Evolutionary conservation across 306 rosid genomes (phyloP).

Genomic region (Sophora flavescens): DNA sequence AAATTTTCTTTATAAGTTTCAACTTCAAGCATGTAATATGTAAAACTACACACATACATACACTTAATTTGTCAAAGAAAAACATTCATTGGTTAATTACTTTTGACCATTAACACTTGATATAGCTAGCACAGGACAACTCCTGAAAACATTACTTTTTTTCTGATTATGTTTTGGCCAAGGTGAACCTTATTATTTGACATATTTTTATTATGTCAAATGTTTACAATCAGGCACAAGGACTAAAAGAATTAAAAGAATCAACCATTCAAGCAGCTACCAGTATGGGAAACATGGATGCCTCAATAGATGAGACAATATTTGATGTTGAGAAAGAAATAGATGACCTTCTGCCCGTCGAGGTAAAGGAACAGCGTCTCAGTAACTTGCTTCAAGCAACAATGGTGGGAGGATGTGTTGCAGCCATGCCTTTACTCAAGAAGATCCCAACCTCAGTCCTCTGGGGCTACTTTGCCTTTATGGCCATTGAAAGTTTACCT

Average conservation of each 20-base stretch:
- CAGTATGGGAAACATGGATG: slow-evolving; percentile 80
- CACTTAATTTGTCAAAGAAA: background rate
- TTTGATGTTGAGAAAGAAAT: slow-evolving; percentile 95
- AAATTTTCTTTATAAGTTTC: background rate
- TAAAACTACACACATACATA: background rate
- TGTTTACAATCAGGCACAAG: slow-evolving; percentile 56
- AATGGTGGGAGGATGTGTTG: slow-evolving; percentile 94
- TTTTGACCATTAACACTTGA: background rate
- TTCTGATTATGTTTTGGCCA: background rate
- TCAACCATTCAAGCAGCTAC: slow-evolving; percentile 89
- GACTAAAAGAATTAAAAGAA: slow-evolving; percentile 88
- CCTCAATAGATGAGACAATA: slow-evolving; percentile 84
- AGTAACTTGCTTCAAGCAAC: slow-evolving; percentile 88
- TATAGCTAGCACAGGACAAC: background rate
- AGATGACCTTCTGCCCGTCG: slow-evolving; percentile 91
- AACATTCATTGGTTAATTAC: background rate
- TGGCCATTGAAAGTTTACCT: slow-evolving; percentile 98
- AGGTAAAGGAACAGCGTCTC: slow-evolving; percentile 94
- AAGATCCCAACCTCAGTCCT: slow-evolving; percentile 97
- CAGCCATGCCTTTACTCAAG: slow-evolving; percentile 97
- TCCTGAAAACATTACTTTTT: background rate
- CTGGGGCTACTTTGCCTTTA: slow-evolving; percentile 99
- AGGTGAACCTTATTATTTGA: slow-evolving; percentile 4
- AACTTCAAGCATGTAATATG: background rate
- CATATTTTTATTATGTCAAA: background rate